phyloP scores from a whole-genome alignment of 73 alveolate species.

The Effrenium voratum region DNA sequence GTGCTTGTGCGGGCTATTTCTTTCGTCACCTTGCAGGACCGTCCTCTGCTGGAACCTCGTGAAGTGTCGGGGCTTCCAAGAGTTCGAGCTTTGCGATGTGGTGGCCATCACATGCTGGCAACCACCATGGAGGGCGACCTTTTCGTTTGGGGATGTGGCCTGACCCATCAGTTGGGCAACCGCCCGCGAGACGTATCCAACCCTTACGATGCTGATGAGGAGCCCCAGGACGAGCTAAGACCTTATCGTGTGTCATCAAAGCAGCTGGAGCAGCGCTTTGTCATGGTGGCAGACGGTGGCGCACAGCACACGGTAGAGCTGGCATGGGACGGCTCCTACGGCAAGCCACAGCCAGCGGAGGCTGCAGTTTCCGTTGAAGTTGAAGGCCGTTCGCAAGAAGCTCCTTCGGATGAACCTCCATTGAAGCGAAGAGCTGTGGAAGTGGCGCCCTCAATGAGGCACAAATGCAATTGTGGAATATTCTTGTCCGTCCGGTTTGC shows the following conservation, averaged over 20 bases:
- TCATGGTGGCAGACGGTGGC: conserved; percentile 90
- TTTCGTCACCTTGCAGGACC: conserved; percentile 41
- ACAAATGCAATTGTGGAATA: no score
- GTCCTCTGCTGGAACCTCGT: conserved; percentile 44
- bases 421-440: no score
- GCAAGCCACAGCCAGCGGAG: conserved; percentile 30
- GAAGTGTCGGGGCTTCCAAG: conserved; percentile 34
- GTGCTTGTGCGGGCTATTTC: no score
- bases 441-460: no score
- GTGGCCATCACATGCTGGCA: conserved; percentile 41
- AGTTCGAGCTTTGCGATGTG: conserved; percentile 14
- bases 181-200: conserved; percentile 62
- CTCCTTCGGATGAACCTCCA: no score
- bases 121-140: conserved; percentile 38
- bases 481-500: no score
- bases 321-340: conserved; percentile 40
- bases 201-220: conserved; percentile 46
- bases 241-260: conserved; percentile 51
- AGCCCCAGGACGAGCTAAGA: conserved; percentile 71
- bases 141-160: conserved; percentile 89
- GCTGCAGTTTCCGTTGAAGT: no score
- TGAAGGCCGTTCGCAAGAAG: no score
- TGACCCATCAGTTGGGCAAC: conserved; percentile 73
- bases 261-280: conserved; percentile 74
- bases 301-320: conserved; percentile 90